These are phyloP conservation scores for Sporothrix protearum DNA, from an alignment of 2,329 filamentous ascomycete genomes.

Conservation along the genomic window DNA sequence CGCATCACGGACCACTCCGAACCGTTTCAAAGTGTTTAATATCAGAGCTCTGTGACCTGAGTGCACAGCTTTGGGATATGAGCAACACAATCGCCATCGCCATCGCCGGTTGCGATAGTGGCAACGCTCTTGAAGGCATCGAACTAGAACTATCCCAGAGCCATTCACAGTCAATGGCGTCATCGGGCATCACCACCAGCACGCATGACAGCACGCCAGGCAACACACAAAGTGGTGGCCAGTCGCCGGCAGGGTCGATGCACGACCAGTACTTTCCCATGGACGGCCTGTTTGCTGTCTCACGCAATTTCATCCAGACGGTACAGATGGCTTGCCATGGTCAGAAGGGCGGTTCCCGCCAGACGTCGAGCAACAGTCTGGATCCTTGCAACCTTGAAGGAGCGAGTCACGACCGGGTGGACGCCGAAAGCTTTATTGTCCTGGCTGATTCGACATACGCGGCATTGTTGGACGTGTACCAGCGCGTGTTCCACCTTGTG, in stretches of 20 bases:
- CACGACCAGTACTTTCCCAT: conserved; percentile 38
- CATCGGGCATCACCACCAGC: neutral
- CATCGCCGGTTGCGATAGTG: neutral
- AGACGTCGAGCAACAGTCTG: neutral
- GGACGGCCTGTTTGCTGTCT: conserved; percentile 43
- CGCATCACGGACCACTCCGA: neutral
- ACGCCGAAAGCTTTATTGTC: conserved; percentile 29
- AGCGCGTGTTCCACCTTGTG: conserved; percentile 40
- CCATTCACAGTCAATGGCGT: neutral
- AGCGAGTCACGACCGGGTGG: neutral
- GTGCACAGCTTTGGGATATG: conserved; percentile 40
- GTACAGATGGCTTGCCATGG: conserved; percentile 30
- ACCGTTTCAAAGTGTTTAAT: conserved; percentile 15
- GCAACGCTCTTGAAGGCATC: neutral
- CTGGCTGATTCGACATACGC: conserved; percentile 42
- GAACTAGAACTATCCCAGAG: neutral
- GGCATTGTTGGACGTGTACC: conserved; percentile 42
- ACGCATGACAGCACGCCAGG: neutral
- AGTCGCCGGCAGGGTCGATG: neutral
- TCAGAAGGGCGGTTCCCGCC: neutral
- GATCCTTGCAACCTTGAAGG: neutral
- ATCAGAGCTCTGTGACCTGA: conserved; percentile 38
- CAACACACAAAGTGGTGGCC: neutral
- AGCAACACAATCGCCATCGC: conserved; percentile 25
- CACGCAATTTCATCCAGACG: conserved; percentile 38